phyloP scores from a whole-genome alignment of 306 rosid genomes.

The Luffa aegyptiaca region DNA sequence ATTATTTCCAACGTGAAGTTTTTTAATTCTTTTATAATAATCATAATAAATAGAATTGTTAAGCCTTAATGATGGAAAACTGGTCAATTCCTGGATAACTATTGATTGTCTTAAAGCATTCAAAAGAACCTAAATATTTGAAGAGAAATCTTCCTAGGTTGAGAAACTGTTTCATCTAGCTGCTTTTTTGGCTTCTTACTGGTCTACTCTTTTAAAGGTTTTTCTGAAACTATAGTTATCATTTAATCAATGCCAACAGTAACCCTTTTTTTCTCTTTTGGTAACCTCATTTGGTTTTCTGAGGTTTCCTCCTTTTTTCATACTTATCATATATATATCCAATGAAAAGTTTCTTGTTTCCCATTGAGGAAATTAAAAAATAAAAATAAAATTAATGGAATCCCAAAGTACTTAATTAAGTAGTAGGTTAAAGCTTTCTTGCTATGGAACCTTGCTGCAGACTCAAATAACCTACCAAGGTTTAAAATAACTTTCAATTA shows the following conservation, averaged over 20 bases:
- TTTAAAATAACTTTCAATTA: not conserved
- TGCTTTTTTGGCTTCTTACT: not conserved
- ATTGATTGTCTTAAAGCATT: not conserved
- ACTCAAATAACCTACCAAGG: not conserved
- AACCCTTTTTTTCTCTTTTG: not conserved
- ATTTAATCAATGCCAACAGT: not conserved
- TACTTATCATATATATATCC: not conserved
- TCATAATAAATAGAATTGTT: not conserved
- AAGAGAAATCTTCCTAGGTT: not conserved
- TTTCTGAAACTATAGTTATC: not conserved
- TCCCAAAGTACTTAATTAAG: not conserved
- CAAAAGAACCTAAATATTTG: not conserved
- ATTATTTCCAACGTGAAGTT: not conserved
- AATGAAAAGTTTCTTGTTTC: not conserved
- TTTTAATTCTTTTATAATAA: not conserved
- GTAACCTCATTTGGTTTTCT: not conserved
- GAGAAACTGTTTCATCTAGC: not conserved
- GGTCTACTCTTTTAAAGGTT: not conserved
- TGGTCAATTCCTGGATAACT: not conserved
- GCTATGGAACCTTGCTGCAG: slow-evolving; percentile 3
- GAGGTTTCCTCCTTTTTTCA: not conserved
- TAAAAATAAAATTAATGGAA: not conserved
- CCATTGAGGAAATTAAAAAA: not conserved
- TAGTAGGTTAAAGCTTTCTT: not conserved
- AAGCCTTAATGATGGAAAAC: not conserved